Conservation (phyloP, 2,329 filamentous ascomycete species). For the Talaromyces sp. region DNA sequence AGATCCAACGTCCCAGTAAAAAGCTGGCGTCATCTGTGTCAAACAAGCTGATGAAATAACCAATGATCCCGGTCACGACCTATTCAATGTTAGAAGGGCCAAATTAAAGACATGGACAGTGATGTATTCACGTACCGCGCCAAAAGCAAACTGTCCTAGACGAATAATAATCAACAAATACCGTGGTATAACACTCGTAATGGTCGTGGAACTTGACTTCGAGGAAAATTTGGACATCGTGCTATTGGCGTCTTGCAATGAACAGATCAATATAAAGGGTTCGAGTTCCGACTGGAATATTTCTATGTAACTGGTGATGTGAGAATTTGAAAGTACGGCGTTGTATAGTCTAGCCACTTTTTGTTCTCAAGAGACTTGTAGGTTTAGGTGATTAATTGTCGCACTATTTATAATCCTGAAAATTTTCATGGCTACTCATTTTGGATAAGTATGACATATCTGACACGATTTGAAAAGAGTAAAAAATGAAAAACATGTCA, state of each 20-base stretch:
- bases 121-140: constrained; percentile 49
- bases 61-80: constrained; percentile 65
- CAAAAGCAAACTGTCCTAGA: constrained; percentile 63
- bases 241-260: background rate
- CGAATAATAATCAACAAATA: constrained; percentile 57
- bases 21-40: constrained; percentile 48
- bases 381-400: background rate
- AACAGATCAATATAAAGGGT: background rate
- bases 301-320: background rate
- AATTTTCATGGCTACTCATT: background rate
- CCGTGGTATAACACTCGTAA: constrained; percentile 52
- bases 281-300: background rate
- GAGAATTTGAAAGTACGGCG: background rate
- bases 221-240: background rate
- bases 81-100: constrained; percentile 22
- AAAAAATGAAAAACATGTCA: background rate
- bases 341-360: background rate
- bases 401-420: background rate
- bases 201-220: constrained; percentile 6
- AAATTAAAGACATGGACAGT: constrained; percentile 23
- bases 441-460: background rate
- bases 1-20: constrained; percentile 66
- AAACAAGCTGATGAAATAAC: constrained; percentile 57
- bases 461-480: background rate
- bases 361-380: no score